Conservation (phyloP, 257 asterid species). For the Nyctanthes arbortristis region DNA sequence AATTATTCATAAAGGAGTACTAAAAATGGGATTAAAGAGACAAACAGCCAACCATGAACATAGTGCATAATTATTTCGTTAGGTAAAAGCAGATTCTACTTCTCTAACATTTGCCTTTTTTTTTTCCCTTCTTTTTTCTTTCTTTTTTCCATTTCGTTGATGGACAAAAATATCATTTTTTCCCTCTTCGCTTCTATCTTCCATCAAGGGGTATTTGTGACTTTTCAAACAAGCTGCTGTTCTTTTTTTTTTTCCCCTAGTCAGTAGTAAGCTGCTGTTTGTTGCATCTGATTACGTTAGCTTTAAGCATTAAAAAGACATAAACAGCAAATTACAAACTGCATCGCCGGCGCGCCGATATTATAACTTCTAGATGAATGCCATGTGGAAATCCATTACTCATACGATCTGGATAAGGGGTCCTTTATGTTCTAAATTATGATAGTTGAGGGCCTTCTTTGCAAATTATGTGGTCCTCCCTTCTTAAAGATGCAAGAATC, state of each 20-base stretch:
- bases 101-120: too few species aligned
- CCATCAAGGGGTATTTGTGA: background rate
- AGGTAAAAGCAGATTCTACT: too few species aligned
- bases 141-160: too few species aligned
- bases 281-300: background rate
- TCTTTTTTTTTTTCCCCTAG: too few species aligned
- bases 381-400: background rate
- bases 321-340: background rate
- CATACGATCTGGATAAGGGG: slow-evolving; percentile 2
- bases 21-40: too few species aligned
- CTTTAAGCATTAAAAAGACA: background rate
- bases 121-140: too few species aligned
- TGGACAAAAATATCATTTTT: too few species aligned
- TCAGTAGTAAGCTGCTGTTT: too few species aligned
- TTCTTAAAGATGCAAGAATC: background rate
- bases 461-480: background rate
- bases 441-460: background rate
- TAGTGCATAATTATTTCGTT: too few species aligned
- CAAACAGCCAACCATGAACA: too few species aligned
- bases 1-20: too few species aligned
- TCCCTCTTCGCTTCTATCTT: too few species aligned
- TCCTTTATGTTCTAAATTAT: background rate
- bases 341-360: background rate
- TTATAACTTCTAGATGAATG: background rate
- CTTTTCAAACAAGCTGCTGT: background rate